phyloP scores from a whole-genome alignment of 768 basidiomycete genomes.

The Floccularia luteovirens region DNA sequence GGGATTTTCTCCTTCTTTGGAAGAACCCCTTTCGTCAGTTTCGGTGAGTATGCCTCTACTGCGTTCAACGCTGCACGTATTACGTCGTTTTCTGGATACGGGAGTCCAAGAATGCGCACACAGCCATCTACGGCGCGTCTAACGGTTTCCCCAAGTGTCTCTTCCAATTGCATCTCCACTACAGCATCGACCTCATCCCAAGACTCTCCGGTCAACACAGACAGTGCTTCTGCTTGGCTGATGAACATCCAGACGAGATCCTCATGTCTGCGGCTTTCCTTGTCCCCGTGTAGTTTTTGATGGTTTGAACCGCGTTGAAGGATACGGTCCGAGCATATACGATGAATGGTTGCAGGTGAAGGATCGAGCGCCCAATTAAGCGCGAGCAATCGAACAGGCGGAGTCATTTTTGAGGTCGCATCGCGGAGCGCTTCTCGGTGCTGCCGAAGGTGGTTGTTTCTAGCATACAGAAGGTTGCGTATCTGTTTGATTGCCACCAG shows the following conservation, averaged over 20 bases:
- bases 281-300: conserved; percentile 66
- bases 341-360: conserved; percentile 55
- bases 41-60: conserved; percentile 24
- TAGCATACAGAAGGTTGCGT: conserved; percentile 7
- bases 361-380: conserved; percentile 65
- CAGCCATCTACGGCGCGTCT: conserved; percentile 51
- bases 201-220: too few species aligned
- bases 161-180: conserved; percentile 60
- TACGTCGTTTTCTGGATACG: conserved; percentile 43
- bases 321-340: conserved; percentile 75
- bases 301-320: conserved; percentile 74
- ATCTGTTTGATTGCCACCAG: neutral
- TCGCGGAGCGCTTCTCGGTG: conserved; percentile 71
- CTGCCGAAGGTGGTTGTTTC: conserved; percentile 84
- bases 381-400: conserved; percentile 70
- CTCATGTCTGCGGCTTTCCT: conserved; percentile 52
- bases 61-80: conserved; percentile 51
- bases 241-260: conserved; percentile 81
- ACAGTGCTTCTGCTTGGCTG: conserved; percentile 50
- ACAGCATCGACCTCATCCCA: conserved; percentile 59
- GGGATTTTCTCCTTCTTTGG: conserved; percentile 22
- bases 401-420: conserved; percentile 29
- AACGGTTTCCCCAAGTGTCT: conserved; percentile 47
- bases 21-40: conserved; percentile 14
- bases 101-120: conserved; percentile 44